Percentiles rank a stretch among this genome's conserved stretches.
Conservation (phyloP, 2,329 filamentous ascomycete genomes). For the Cyphellophora attinorum region DNA sequence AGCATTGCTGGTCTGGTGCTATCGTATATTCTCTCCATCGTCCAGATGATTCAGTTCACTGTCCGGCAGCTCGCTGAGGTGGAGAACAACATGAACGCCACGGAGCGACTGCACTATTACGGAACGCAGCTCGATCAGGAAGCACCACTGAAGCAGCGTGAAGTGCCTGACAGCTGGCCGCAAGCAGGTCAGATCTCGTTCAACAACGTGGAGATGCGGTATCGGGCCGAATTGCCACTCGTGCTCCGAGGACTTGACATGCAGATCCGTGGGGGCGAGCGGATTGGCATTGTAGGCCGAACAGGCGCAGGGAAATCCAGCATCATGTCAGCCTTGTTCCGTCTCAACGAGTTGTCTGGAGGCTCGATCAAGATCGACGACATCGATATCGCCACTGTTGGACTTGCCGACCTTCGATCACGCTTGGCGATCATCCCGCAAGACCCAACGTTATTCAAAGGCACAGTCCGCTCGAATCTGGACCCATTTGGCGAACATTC, state of each 20-base stretch:
- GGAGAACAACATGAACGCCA: conserved; percentile 96
- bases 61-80: conserved; percentile 90
- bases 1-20: conserved; percentile 81
- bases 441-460: conserved; percentile 35
- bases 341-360: conserved; percentile 30
- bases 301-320: conserved; percentile 37
- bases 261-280: conserved; percentile 33
- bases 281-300: conserved; percentile 38
- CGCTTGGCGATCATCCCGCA: conserved; percentile 36
- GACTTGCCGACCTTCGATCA: conserved; percentile 32
- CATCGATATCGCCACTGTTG: conserved; percentile 31
- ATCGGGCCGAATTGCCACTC: conserved; percentile 60
- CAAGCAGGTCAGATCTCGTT: conserved; percentile 75
- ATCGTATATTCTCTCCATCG: conserved; percentile 85
- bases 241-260: conserved; percentile 58
- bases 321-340: conserved; percentile 37
- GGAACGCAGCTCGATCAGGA: conserved; percentile 80
- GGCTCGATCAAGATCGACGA: conserved; percentile 34
- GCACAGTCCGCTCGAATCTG: conserved; percentile 34
- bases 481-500: conserved; percentile 36
- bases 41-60: conserved; percentile 93
- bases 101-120: conserved; percentile 86
- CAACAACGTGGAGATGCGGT: conserved; percentile 68
- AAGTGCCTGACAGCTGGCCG: conserved; percentile 71
- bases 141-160: conserved; percentile 65